Percentiles rank a stretch among this genome's conserved stretches.
These are phyloP conservation scores for Botrytis porri DNA, from an alignment of 2,329 filamentous ascomycete species.

Conservation along the genomic window DNA sequence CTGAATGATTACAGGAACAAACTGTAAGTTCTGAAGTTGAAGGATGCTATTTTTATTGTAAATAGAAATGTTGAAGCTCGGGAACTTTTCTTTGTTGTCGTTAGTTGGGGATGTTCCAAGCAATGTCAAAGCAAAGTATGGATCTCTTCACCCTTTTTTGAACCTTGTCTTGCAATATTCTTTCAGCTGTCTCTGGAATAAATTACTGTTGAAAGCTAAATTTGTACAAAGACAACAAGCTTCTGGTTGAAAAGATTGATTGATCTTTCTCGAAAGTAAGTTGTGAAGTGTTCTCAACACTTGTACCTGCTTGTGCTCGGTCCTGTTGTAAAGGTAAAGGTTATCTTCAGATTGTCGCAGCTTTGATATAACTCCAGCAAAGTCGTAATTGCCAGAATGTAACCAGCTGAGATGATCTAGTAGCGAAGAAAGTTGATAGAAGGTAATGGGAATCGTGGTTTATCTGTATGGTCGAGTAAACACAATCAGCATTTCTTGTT, in stretches of 20 bases:
- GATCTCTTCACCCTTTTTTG: background rate
- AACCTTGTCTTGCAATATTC: constrained; percentile 5
- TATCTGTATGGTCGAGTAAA: background rate
- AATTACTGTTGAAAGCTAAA: background rate
- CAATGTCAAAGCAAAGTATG: constrained; percentile 20
- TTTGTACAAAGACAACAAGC: background rate
- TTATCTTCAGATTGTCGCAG: constrained; percentile 31
- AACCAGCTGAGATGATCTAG: background rate
- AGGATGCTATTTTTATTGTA: background rate
- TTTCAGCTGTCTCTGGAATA: background rate
- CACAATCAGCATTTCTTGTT: background rate
- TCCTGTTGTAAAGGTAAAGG: constrained; percentile 26
- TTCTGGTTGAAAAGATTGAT: background rate
- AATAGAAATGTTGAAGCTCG: constrained; percentile 3
- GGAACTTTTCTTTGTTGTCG: constrained; percentile 19
- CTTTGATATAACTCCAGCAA: constrained; percentile 21
- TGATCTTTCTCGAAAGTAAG: background rate
- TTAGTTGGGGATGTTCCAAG: constrained; percentile 7
- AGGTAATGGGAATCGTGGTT: background rate
- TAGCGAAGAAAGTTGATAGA: background rate
- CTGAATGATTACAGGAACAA: constrained; percentile 2
- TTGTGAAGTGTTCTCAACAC: constrained; percentile 7
- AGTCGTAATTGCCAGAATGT: background rate
- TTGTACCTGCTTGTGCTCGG: constrained; percentile 30
- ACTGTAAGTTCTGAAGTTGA: background rate